phyloP scores from a whole-genome alignment of 352 stramenopile genomes.

The Phytopythium chamaehyphon region DNA sequence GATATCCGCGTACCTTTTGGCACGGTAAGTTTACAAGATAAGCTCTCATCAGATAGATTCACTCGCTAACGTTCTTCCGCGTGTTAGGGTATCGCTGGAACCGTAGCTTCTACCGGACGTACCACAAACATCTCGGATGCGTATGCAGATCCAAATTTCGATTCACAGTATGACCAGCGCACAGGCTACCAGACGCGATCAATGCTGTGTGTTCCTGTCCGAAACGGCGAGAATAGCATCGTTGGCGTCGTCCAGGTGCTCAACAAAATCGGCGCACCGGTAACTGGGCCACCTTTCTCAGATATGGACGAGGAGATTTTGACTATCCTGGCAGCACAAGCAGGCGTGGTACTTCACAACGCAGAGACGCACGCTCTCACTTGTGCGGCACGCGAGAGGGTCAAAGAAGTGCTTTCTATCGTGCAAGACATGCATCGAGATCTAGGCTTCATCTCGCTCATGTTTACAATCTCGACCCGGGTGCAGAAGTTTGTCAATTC shows the following conservation, averaged over 20 bases:
- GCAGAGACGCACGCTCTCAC: constrained; percentile 65
- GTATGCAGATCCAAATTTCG: constrained; percentile 92
- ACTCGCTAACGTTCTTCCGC: neutral
- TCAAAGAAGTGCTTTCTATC: constrained; percentile 84
- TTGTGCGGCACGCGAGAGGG: constrained; percentile 45
- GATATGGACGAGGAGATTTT: constrained; percentile 88
- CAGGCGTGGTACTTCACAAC: constrained; percentile 85
- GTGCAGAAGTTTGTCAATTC: constrained; percentile 86
- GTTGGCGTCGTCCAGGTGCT: constrained; percentile 90
- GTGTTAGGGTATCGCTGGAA: constrained; percentile 82
- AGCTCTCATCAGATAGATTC: neutral
- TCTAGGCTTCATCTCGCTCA: constrained; percentile 86
- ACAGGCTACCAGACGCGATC: constrained; percentile 91
- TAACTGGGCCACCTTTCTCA: constrained; percentile 64
- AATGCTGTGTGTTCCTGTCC: constrained; percentile 90
- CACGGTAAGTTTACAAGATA: constrained; percentile 29
- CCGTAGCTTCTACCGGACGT: constrained; percentile 74
- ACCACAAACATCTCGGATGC: constrained; percentile 90
- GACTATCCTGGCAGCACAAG: constrained; percentile 78
- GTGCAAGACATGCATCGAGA: constrained; percentile 90
- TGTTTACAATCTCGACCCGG: constrained; percentile 90
- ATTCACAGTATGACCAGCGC: constrained; percentile 87
- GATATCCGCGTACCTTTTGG: constrained; percentile 84
- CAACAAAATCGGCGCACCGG: constrained; percentile 65
- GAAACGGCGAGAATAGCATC: constrained; percentile 68